Evolutionary conservation across 176 grass and related monocot genomes (phyloP).

Genomic region (Hyparrhenia diplandra): DNA sequence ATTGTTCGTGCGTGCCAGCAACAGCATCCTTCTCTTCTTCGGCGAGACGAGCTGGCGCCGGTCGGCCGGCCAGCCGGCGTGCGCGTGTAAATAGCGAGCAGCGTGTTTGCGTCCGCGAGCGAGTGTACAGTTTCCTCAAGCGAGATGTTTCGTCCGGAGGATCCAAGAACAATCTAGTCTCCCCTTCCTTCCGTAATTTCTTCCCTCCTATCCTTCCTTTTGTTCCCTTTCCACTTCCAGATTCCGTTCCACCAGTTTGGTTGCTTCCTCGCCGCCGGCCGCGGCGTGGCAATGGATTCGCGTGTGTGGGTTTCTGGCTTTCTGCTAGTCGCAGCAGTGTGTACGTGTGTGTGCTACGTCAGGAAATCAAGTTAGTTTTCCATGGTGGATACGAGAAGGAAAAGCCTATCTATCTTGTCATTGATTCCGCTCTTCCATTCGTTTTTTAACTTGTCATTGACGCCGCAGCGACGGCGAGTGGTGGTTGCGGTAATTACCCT

Average conservation of each 20-base stretch:
- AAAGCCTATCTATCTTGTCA: background rate
- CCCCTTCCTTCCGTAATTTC: conserved; percentile 35
- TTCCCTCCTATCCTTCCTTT: background rate
- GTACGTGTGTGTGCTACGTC: conserved; percentile 12
- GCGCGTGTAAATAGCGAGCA: conserved; percentile 40
- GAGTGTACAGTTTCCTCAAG: conserved; percentile 73
- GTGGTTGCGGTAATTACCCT: conserved; percentile 1
- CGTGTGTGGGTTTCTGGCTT: background rate
- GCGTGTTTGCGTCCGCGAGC: conserved; percentile 55
- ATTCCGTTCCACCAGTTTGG: background rate
- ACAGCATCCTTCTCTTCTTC: background rate
- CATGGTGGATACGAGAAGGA: conserved; percentile 7
- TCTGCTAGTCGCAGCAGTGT: background rate
- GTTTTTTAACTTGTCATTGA: background rate
- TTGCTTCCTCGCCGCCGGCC: conserved; percentile 21
- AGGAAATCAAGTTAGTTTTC: conserved; percentile 7
- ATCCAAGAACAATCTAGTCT: conserved; percentile 16
- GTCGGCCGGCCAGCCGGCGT: background rate
- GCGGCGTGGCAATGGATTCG: conserved; percentile 15
- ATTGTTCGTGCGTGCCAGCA: conserved; percentile 3
- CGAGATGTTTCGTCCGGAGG: conserved; percentile 49
- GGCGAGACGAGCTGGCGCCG: conserved; percentile 28
- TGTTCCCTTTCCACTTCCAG: background rate
- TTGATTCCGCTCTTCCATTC: background rate
- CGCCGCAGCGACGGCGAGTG: background rate